Evolutionary conservation across 495 filamentous ascomycete species (phyloP), one percentile per base, ranked within the genome.

Genomic region (Bryoglossum gracile): DNA sequence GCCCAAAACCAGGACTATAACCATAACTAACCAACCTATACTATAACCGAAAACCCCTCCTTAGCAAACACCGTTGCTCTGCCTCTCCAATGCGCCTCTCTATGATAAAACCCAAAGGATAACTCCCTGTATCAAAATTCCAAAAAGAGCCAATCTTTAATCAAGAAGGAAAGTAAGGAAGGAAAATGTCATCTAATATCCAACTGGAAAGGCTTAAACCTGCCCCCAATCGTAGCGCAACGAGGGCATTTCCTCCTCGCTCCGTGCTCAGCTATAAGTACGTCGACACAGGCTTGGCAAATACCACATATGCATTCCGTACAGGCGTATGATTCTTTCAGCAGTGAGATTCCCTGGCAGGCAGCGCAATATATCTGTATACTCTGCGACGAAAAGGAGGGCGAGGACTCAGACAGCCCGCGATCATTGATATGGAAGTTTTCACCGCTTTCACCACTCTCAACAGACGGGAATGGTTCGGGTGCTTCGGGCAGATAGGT

Each of bases 231-330:
- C 9, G 79, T 81, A 17, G 76, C 76, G 51, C 82, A 86, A 24
- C 75, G 64, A 16, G 82, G 82, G 62, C 82, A 86, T 51, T 78
- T 80, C 49, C 78, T 71, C 21, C 74, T 68, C 8, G 73, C 72
- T 8, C 75, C 74, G 60, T 77, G 75, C 58, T 79, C 75, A 38
- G 69, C 67, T 67, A 87, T 83, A 47, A 92, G 75, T 53, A 85
- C 80, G 52, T 85, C 80, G 14, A 94, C 87, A 50, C 89, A 95
- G 34, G 85, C 84, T 44, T 78, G 82, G 59, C 89, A 95, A 39
- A 95, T 75, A 2, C 89, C 89, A 60, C 87, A 92, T 42, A 95
- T 94, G 62, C 89, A 95, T 61, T 95, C 89, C 0, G 89, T 94
- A 65, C 89, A 95, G 10, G 89, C 89, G 60, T 85, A 95, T 24